Evolutionary conservation across 2,329 filamentous ascomycete species (phyloP).

Genomic region (Xylariaceae sp.): DNA sequence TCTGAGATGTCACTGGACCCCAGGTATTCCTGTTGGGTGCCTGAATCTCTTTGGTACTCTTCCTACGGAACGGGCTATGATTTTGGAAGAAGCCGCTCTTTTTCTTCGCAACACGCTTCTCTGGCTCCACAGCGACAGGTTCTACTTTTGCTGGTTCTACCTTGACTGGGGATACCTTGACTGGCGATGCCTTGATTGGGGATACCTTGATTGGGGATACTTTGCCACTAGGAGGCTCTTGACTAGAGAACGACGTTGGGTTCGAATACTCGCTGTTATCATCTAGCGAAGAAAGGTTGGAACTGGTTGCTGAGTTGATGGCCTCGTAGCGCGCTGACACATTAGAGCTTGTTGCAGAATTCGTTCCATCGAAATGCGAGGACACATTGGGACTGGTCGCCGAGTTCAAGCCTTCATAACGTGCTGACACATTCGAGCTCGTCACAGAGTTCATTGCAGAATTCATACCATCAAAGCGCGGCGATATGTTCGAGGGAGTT

Average conservation of each 20-base stretch:
- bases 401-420: background rate
- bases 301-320: constrained; percentile 23
- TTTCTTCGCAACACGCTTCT: constrained; percentile 72
- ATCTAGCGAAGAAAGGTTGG: constrained; percentile 71
- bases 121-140: constrained; percentile 49
- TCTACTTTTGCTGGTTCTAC: no score
- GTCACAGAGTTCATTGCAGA: constrained; percentile 12
- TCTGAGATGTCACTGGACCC: constrained; percentile 48
- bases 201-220: constrained; percentile 55
- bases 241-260: constrained; percentile 85
- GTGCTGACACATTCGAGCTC: constrained; percentile 12
- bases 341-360: background rate
- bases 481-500: background rate
- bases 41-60: constrained; percentile 78
- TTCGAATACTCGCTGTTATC: constrained; percentile 91
- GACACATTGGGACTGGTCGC: background rate
- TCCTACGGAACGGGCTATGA: constrained; percentile 89
- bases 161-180: constrained; percentile 6
- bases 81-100: constrained; percentile 92
- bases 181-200: constrained; percentile 47
- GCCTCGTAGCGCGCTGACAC: constrained; percentile 9
- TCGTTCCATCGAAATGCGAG: background rate
- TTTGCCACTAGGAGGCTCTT: constrained; percentile 77
- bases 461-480: constrained; percentile 9
- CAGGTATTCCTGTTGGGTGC: constrained; percentile 64